These are phyloP conservation scores for Domatiomyces globalis DNA, from an alignment of 2,329 filamentous ascomycete species.

Conservation along the genomic window DNA sequence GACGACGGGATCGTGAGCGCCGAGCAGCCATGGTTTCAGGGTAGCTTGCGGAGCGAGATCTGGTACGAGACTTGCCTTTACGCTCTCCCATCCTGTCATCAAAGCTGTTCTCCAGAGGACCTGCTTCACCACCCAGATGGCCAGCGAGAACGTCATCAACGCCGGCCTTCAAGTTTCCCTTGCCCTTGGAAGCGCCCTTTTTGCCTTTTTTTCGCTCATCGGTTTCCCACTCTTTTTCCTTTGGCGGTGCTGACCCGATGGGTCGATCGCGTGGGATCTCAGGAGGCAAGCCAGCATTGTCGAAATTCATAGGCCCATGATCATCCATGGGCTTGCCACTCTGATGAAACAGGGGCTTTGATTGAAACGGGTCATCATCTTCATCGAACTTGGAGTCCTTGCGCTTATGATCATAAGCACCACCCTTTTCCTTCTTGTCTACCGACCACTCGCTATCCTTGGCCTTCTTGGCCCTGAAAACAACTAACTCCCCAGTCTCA, in stretches of 20 bases:
- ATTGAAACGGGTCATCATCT: conserved; percentile 13
- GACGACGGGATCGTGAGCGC: not conserved
- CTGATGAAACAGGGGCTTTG: conserved; percentile 9
- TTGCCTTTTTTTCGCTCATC: conserved; percentile 9
- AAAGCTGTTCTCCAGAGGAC: not conserved
- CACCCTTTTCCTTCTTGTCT: not conserved
- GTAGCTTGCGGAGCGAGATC: not conserved
- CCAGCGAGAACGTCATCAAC: not conserved
- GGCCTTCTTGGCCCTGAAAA: conserved; percentile 3
- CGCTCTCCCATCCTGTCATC: not conserved
- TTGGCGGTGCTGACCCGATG: conserved; percentile 11
- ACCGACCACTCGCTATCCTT: conserved; percentile 4
- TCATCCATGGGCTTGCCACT: conserved; percentile 13
- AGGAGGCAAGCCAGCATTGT: conserved; percentile 11
- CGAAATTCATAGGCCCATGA: conserved; percentile 11
- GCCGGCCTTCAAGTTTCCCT: conserved; percentile 1
- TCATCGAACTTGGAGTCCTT: conserved; percentile 12
- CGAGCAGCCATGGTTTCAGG: not conserved
- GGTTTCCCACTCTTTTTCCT: conserved; percentile 4
- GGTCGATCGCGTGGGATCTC: conserved; percentile 14
- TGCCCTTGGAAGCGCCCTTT: conserved; percentile 6
- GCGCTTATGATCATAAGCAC: not conserved
- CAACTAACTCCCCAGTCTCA: conserved; percentile 3
- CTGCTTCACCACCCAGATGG: not conserved
- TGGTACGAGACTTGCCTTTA: not conserved